Percentiles rank a stretch among this genome's conserved stretches.
phyloP scores from a whole-genome alignment of 2,329 filamentous ascomycete species.

The Scytalidium sp. region DNA sequence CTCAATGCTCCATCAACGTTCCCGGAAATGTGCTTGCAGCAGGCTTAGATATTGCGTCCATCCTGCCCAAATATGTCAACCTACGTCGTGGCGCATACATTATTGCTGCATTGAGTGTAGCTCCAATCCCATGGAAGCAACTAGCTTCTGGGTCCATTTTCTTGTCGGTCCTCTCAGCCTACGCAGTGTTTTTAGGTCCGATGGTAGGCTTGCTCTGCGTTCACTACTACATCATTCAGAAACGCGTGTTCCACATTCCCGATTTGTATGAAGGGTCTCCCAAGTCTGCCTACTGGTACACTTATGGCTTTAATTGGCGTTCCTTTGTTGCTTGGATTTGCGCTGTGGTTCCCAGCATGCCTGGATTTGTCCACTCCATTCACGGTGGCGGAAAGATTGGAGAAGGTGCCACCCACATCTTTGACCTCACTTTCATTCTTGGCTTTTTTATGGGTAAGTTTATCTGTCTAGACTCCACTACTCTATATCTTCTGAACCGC shows the following conservation, averaged over 20 bases:
- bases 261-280: conserved; percentile 3
- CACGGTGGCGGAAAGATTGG: not conserved
- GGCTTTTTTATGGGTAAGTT: conserved; percentile 2
- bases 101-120: conserved; percentile 39
- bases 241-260: conserved; percentile 1
- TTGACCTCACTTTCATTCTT: conserved; percentile 1
- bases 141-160: conserved; percentile 42
- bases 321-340: conserved; percentile 2
- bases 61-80: conserved; percentile 48
- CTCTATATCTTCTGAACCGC: not conserved
- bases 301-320: not conserved
- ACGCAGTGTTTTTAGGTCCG: conserved; percentile 43
- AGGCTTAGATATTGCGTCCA: conserved; percentile 34
- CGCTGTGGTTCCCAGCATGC: not conserved
- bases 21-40: conserved; percentile 21
- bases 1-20: conserved; percentile 25
- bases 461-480: not conserved
- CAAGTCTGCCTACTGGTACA: conserved; percentile 1
- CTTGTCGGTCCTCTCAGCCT: conserved; percentile 41
- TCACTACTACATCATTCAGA: not conserved
- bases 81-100: conserved; percentile 51
- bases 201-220: conserved; percentile 31
- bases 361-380: conserved; percentile 2
- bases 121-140: conserved; percentile 47
- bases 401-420: not conserved